Base-by-base conservation (phyloP, 2,329 filamentous ascomycete species). In the Diaporthe sp. region DNA sequence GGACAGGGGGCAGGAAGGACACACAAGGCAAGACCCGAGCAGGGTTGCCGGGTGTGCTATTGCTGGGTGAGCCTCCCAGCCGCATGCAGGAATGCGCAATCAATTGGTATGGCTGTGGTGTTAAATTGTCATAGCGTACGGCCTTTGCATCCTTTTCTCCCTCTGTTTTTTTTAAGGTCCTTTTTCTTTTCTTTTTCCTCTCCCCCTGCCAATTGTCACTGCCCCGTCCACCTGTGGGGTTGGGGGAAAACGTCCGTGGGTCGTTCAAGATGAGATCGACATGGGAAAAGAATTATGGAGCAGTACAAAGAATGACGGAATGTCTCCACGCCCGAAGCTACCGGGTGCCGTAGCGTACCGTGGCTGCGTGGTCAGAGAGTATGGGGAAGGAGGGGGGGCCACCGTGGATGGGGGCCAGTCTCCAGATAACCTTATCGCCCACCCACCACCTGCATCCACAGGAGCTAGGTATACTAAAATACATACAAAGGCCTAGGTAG, bases 191-290 rank as follows among this genome's bases (percentile, higher is more conserved):
- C 17, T 4, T 32, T 22, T 19, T 3, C 0, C 9, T 12, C 4
- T n/a, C 30, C 8, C 19, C 7, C 10, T 32, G 9, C 39, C 13
- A 32, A 35, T 25, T 51, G 61, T 66, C 61, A 25, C 27, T 65
- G n/a, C 61, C 27, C 61, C 27, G 42, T 35, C 44, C 37, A 9
- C 17, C 10, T 47, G 39, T 63, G 25, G 59, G 50, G 42, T 47
- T 35, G 63, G 47, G 37, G 42, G 32, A 53, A 39, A 65, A 22
- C 30, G 47, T 68, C 44, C 63, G 63, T 68, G 63, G 44, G 63
- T 53, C 47, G 44, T 68, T 53, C 63, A 68, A 68, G 63, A 68
- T 68, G 63, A 68, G 63, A 68, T 68, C 44, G 63, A 27, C 63
- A 68, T 27, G 47, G 63, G 22, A 37, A 65, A 7, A 44, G 27